Evolutionary conservation across 108 stramenopile species (phyloP), one percentile per base, ranked within the genome.

Genomic region (Pseudonitzschia multiseries): DNA sequence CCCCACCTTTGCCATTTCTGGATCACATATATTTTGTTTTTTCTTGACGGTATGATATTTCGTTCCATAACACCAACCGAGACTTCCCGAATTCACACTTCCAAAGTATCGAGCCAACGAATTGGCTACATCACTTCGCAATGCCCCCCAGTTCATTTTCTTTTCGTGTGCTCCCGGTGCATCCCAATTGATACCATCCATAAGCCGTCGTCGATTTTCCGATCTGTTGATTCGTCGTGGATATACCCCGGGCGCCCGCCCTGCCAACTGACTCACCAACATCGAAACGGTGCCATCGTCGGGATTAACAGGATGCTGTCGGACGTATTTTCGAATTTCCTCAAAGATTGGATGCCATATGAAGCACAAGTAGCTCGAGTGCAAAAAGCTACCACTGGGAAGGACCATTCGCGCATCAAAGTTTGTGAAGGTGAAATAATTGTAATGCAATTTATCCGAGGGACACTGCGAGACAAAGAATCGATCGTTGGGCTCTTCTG

Each of bases 281-380:
- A 82, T 86, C 24, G 86, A 88, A n/a, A 96, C 92, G 21, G 91
- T 92, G 64, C 86, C 84, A 80, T 96, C 94, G 76, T 96, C 94
- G 18, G 94, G 94, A 75, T 87, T 79, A 33, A 89, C 89, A 51
- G 88, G 91, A 78, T 96, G 94, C 14, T 60, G 66, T 18, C 69
- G 50, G 22, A 93, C 87, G 74, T 83, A 96, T 18, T 83, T 36
- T 46, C 91, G 79, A 32, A 96, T 70, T 48, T 89, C 88, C 75
- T 88, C 84, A 78, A 96, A 89, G 24, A 85, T 86, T 26, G 92
- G 92, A 71, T 93, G 92, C 92, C 92, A 96, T 22, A 96, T 75
- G 64, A 92, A 93, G 51, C 92, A 91, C 50, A 96, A 68, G 65
- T 81, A 93, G 69, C 93, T 89, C 44, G 83, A 71, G 77, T 96